A percentile compares a stretch with the other conserved stretches of the same genome.
Conservation (phyloP, 495 filamentous ascomycete species). For the Bryoglossum gracile region DNA sequence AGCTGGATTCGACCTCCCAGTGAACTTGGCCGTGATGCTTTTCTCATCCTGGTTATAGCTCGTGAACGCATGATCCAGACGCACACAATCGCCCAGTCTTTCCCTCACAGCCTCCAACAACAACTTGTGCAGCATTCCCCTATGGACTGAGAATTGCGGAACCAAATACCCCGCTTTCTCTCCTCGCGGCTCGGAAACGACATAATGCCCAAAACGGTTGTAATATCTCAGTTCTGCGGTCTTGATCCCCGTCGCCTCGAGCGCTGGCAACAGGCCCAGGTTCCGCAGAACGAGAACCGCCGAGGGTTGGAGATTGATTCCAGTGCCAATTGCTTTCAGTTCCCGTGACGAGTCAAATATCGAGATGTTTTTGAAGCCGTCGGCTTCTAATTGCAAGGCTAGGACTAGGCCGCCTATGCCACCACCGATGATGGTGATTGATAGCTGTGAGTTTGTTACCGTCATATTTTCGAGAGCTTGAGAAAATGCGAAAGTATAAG, state of each 20-base stretch:
- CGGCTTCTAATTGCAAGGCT: constrained; percentile 8
- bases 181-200: constrained; percentile 10
- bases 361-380: constrained; percentile 6
- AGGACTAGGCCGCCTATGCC: constrained; percentile 10
- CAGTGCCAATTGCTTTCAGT: constrained; percentile 5
- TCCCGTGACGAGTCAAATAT: constrained; percentile 12
- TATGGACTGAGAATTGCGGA: constrained; percentile 7
- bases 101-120: constrained; percentile 6
- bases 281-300: constrained; percentile 9
- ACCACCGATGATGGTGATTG: constrained; percentile 8
- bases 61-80: constrained; percentile 7
- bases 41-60: constrained; percentile 1
- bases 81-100: constrained; percentile 8
- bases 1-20: constrained; percentile 2
- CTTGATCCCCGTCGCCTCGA: constrained; percentile 11
- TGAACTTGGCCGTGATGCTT: constrained; percentile 12
- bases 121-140: constrained; percentile 12
- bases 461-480: constrained; percentile 1
- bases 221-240: constrained; percentile 8
- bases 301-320: constrained; percentile 11
- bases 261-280: constrained; percentile 4
- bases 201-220: constrained; percentile 9
- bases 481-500: too few relatives aligned
- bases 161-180: constrained; percentile 10
- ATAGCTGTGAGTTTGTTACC: background rate